Conservation (phyloP, 306 rosid genomes). For the Albizia julibrissin region DNA sequence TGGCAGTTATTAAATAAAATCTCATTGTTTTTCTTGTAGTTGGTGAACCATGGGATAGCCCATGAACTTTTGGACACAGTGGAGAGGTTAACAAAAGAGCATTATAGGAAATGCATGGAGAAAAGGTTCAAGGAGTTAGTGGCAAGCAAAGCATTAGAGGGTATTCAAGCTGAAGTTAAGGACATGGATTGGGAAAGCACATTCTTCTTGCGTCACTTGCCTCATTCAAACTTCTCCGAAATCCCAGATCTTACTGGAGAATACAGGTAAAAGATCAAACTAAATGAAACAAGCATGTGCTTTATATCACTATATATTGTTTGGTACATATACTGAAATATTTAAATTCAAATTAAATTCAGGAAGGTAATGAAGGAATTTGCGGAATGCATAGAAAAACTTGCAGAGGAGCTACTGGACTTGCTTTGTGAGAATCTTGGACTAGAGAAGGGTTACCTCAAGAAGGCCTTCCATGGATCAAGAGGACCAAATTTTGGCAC, state of each 20-base stretch:
- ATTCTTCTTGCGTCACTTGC: conserved; percentile 61
- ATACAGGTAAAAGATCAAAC: conserved; percentile 40
- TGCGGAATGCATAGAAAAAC: conserved; percentile 43
- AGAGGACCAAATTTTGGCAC: conserved; percentile 67
- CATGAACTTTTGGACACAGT: conserved; percentile 46
- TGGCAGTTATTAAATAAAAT: not conserved
- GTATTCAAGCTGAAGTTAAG: conserved; percentile 49
- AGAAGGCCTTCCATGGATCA: conserved; percentile 53
- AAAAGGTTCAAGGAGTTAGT: conserved; percentile 56
- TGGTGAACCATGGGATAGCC: conserved; percentile 53
- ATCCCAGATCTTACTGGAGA: conserved; percentile 54
- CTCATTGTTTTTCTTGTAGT: conserved; percentile 26
- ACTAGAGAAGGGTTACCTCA: conserved; percentile 30
- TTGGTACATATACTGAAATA: not conserved
- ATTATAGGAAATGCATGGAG: conserved; percentile 61
- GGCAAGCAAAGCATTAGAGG: conserved; percentile 49
- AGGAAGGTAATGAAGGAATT: conserved; percentile 59
- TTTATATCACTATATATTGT: too few relatives aligned
- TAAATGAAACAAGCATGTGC: too few relatives aligned
- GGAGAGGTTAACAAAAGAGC: conserved; percentile 60
- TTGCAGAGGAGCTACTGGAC: conserved; percentile 61
- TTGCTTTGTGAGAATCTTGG: conserved; percentile 70
- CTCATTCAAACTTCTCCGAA: conserved; percentile 49
- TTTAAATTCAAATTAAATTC: not conserved
- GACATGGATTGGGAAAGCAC: conserved; percentile 75